Evolutionary conservation across 78 protist species (phyloP).

Genomic region (Tieghemostelium lacteum): DNA sequence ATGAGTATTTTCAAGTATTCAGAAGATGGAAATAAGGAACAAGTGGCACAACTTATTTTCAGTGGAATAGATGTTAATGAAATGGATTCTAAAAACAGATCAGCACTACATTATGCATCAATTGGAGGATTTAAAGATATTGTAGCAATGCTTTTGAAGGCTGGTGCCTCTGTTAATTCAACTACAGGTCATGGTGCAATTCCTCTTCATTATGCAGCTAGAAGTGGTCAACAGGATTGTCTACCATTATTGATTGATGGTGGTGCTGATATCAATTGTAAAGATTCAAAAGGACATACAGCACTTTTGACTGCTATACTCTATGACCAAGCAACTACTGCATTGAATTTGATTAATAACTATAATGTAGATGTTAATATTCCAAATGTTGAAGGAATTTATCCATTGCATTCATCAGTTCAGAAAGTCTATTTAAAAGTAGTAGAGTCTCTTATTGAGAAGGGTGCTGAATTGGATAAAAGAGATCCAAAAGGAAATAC

Average conservation of each 20-base stretch:
- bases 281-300: slow-evolving; percentile 25
- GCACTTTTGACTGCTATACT: slow-evolving; percentile 38
- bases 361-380: slow-evolving; percentile 27
- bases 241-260: slow-evolving; percentile 25
- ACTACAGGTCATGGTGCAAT: slow-evolving; percentile 63
- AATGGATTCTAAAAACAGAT: slow-evolving; percentile 27
- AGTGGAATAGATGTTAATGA: slow-evolving; percentile 43
- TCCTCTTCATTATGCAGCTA: slow-evolving; percentile 57
- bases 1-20: slow-evolving; percentile 3
- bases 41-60: slow-evolving; percentile 1
- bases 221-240: slow-evolving; percentile 40
- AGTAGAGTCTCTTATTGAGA: not conserved
- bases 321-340: slow-evolving; percentile 9
- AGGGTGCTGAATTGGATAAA: slow-evolving; percentile 47
- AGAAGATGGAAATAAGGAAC: slow-evolving; percentile 42
- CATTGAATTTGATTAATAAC: slow-evolving; percentile 33
- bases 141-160: slow-evolving; percentile 41
- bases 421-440: slow-evolving; percentile 12
- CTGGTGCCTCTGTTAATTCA: slow-evolving; percentile 45
- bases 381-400: slow-evolving; percentile 27
- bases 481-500: slow-evolving; percentile 47
- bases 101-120: slow-evolving; percentile 54
- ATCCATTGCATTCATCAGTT: slow-evolving; percentile 27
- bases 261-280: slow-evolving; percentile 51
- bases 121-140: slow-evolving; percentile 50